Base-by-base conservation (phyloP, 2,329 filamentous ascomycete species). In the Dactylella cylindrospora region DNA sequence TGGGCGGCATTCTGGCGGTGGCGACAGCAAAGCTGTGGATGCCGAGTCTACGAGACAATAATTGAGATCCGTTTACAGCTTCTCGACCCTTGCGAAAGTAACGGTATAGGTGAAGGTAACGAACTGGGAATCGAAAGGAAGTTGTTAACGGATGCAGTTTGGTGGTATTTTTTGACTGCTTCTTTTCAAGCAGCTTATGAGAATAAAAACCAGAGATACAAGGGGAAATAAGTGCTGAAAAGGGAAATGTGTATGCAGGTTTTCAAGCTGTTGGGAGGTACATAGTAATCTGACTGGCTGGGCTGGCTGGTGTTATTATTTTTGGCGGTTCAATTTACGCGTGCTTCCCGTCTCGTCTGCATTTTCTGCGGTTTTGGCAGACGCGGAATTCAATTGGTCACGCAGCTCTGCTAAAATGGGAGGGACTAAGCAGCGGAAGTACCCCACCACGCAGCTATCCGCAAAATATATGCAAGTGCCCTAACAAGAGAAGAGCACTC, bases 1-100 rank as follows among this genome's bases (percentile, higher is more conserved):
- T 69, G 19, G 52, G 59, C 44, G 60, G 53, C 61, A 59, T 66
- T 40, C 47, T 66, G 35, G 32, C 35, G 25, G 17, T 25, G 19
- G 10, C 38, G 38, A 10, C 33, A 19, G 15, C n/a, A 38, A 6
- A 19, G 23, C 20, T 19, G 19, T 20, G n/a, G 15, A 35, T 45
- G 40, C 43, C 40, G 41, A 36, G 35, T n/a, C n/a, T n/a, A n/a
- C n/a, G n/a, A n/a, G n/a, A n/a, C n/a, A n/a, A n/a, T n/a, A n/a
- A n/a, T n/a, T n/a, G n/a, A n/a, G n/a, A n/a, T n/a, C n/a, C n/a
- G n/a, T n/a, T n/a, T n/a, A n/a, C n/a, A n/a, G n/a, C n/a, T n/a
- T n/a, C n/a, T n/a, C n/a, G n/a, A n/a, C n/a, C n/a, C n/a, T n/a
- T n/a, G n/a, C n/a, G 47, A 47, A 38, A 36, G 28, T 28, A 46